These are phyloP conservation scores for Inosperma sp. DNA, from an alignment of 768 basidiomycete species.

Conservation along the genomic window DNA sequence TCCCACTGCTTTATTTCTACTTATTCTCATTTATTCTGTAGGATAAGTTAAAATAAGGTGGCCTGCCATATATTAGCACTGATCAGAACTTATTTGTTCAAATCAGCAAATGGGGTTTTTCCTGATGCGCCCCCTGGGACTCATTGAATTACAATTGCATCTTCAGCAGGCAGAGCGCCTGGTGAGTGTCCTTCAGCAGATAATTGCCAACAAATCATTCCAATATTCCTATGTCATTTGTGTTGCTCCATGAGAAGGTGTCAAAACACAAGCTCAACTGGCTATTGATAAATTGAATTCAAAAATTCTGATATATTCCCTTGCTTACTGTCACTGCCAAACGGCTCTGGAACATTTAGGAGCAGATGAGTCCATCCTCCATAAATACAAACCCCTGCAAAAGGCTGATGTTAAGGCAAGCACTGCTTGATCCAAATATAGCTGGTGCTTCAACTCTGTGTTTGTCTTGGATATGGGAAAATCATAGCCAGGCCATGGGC, in stretches of 20 bases:
- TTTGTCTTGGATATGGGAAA: slow-evolving; percentile 17
- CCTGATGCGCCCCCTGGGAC: no score
- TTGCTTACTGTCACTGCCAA: slow-evolving; percentile 1
- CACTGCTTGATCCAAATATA: slow-evolving; percentile 13
- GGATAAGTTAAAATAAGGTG: no score
- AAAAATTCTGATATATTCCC: not conserved
- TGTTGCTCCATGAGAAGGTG: slow-evolving; percentile 1
- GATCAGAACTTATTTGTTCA: no score
- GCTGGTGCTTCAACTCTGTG: slow-evolving; percentile 5
- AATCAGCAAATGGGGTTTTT: no score
- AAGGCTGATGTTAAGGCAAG: slow-evolving; percentile 13
- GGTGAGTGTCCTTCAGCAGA: not conserved
- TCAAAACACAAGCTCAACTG: not conserved
- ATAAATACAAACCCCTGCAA: not conserved
- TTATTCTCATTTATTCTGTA: no score
- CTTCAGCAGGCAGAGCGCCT: not conserved
- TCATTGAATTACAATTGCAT: not conserved
- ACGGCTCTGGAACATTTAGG: not conserved
- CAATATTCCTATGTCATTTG: slow-evolving; percentile 10
- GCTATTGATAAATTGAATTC: not conserved
- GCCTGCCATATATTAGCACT: no score
- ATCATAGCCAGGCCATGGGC: not conserved
- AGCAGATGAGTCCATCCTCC: not conserved
- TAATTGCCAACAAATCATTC: slow-evolving; percentile 13
- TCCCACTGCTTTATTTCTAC: no score